A percentile compares a stretch with the other conserved stretches of the same genome.
Evolutionary conservation across 768 basidiomycete species (phyloP).

Genomic region (Phlegmacium glaucopus): DNA sequence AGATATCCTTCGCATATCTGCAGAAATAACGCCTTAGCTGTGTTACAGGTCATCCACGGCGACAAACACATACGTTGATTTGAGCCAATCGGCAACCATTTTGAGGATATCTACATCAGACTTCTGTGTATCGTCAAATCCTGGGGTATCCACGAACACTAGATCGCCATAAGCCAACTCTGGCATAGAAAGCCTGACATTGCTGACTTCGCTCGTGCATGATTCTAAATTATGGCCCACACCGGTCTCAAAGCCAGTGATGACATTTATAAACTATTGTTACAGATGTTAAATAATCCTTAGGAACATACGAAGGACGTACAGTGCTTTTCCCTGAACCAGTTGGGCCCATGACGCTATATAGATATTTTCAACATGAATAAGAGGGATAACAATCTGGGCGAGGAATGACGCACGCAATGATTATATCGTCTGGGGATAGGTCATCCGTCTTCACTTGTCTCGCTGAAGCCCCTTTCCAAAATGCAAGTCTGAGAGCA

Average conservation of each 20-base stretch:
- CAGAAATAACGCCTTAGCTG: background rate
- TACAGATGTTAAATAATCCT: no score
- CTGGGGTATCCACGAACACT: slow-evolving; percentile 26
- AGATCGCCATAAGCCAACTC: slow-evolving; percentile 9
- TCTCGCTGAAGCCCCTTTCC: no score
- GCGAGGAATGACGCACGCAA: no score
- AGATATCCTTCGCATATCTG: slow-evolving; percentile 2
- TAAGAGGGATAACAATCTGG: no score
- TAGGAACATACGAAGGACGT: background rate
- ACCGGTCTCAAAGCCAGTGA: background rate
- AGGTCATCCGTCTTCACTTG: no score
- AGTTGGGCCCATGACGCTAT: slow-evolving; percentile 13
- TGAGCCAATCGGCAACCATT: slow-evolving; percentile 22
- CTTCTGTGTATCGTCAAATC: slow-evolving; percentile 21
- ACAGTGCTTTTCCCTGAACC: slow-evolving; percentile 18
- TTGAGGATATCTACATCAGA: slow-evolving; percentile 20
- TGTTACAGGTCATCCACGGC: no score
- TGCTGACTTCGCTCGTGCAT: background rate
- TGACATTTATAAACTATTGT: background rate
- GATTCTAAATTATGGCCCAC: background rate
- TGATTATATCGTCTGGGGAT: no score
- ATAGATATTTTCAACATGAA: no score
- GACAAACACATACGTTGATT: slow-evolving; percentile 8
- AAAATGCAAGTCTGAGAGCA: no score
- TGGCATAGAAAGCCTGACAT: background rate